Evolutionary conservation across 768 basidiomycete species (phyloP).

Genomic region (Panaeolus papilionaceus): DNA sequence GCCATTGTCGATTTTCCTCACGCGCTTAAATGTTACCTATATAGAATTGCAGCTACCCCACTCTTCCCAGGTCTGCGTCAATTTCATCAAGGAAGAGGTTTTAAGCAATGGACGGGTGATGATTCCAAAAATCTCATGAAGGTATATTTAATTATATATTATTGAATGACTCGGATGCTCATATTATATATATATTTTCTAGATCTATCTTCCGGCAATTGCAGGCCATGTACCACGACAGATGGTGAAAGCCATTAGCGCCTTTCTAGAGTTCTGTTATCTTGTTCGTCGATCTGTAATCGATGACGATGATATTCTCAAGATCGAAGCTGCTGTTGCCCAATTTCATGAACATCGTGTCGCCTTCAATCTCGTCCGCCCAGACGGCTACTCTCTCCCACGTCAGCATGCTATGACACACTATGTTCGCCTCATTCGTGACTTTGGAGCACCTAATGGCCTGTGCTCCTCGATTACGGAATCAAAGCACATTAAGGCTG

Average conservation of each 20-base stretch:
- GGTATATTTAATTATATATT: too few species aligned
- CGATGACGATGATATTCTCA: background rate
- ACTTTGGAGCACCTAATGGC: conserved; percentile 32
- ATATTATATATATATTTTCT: too few species aligned
- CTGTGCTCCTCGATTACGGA: conserved; percentile 37
- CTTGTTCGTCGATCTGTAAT: conserved; percentile 18
- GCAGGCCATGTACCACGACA: conserved; percentile 27
- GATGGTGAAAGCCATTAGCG: conserved; percentile 23
- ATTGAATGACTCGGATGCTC: too few species aligned
- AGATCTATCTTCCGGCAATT: conserved; percentile 33
- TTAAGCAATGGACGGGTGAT: conserved; percentile 35
- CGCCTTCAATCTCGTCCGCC: conserved; percentile 30
- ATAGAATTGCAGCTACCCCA: conserved; percentile 12
- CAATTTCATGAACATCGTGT: conserved; percentile 35
- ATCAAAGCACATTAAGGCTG: conserved; percentile 34
- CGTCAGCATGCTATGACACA: conserved; percentile 30
- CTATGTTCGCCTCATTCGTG: conserved; percentile 23
- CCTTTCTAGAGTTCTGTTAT: conserved; percentile 34
- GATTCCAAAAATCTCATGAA: conserved; percentile 37
- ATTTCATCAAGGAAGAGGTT: conserved; percentile 30
- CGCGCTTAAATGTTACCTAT: too few species aligned
- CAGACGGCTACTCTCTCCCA: conserved; percentile 24
- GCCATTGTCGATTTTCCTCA: too few species aligned
- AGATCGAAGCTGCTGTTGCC: conserved; percentile 11
- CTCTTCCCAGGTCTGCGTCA: background rate